A percentile compares a stretch with the other conserved stretches of the same genome.
Evolutionary conservation across 2,329 filamentous ascomycete genomes (phyloP).

Genomic region (Calonectria henricotiae): DNA sequence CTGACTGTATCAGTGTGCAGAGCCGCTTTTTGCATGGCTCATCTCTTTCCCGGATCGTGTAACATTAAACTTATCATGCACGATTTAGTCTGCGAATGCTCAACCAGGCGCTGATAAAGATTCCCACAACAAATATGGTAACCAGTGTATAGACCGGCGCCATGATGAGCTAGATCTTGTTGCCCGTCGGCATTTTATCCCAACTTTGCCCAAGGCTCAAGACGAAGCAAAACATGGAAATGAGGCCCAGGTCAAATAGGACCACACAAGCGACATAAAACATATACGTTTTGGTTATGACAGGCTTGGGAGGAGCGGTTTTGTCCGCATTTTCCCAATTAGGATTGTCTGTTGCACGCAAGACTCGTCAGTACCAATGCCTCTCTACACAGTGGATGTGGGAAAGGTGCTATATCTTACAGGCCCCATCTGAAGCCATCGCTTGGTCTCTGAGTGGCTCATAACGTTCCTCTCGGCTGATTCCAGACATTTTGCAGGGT

Average conservation of each 20-base stretch:
- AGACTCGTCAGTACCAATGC: not conserved
- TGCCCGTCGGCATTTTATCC: not conserved
- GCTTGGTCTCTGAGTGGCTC: not conserved
- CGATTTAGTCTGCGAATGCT: not conserved
- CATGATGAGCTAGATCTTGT: slow-evolving; percentile 10
- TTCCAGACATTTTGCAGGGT: not conserved
- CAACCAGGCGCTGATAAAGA: not conserved
- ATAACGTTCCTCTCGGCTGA: not conserved
- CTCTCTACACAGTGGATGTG: too few species aligned
- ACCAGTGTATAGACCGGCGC: not conserved
- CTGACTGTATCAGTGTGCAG: too few species aligned
- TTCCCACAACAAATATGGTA: not conserved
- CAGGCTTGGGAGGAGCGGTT: not conserved
- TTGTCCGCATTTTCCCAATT: not conserved
- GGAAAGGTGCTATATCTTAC: not conserved
- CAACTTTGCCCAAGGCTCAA: slow-evolving; percentile 1
- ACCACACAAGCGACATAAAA: not conserved
- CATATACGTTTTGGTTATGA: not conserved
- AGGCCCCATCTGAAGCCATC: not conserved
- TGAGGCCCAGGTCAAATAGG: not conserved
- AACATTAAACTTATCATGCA: not conserved
- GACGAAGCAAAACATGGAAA: not conserved
- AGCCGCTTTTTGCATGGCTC: too few species aligned
- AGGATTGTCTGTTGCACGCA: not conserved
- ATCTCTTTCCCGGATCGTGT: too few species aligned